Conservation (phyloP, 768 basidiomycete genomes). For the Rickenella mellea region DNA sequence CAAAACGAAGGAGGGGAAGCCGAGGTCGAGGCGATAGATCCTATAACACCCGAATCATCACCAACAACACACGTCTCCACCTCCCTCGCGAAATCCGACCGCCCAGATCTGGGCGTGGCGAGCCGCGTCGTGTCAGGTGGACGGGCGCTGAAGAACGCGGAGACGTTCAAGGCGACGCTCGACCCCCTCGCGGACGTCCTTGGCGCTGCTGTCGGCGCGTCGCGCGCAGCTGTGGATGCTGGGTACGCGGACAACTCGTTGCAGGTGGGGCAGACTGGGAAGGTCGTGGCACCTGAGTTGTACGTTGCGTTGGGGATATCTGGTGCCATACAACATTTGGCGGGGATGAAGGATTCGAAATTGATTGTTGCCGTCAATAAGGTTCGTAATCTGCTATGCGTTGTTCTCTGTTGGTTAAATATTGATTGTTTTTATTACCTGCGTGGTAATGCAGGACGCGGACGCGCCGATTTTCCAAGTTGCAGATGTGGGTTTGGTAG, state of each 20-base stretch:
- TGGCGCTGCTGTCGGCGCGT: slow-evolving; percentile 96
- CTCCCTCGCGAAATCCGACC: slow-evolving; percentile 78
- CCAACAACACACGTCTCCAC: slow-evolving; percentile 62
- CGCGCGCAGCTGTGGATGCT: slow-evolving; percentile 94
- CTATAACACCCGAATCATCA: slow-evolving; percentile 47
- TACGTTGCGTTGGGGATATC: slow-evolving; percentile 97
- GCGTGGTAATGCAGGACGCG: slow-evolving; percentile 51
- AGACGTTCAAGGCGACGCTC: slow-evolving; percentile 80
- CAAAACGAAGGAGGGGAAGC: slow-evolving; percentile 43
- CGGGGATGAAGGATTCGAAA: slow-evolving; percentile 99
- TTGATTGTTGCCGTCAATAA: slow-evolving; percentile 98
- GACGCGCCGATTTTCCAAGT: slow-evolving; percentile 99
- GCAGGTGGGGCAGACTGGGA: slow-evolving; percentile 99
- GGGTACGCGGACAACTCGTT: slow-evolving; percentile 97
- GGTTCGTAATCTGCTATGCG: slow-evolving; percentile 34
- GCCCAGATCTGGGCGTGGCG: slow-evolving; percentile 87
- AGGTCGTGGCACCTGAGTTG: slow-evolving; percentile 93
- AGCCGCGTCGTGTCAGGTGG: slow-evolving; percentile 90
- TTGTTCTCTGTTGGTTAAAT: background rate
- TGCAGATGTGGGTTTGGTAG: slow-evolving; percentile 90
- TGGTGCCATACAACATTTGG: slow-evolving; percentile 97
- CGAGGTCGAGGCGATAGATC: slow-evolving; percentile 50
- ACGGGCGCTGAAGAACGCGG: slow-evolving; percentile 86
- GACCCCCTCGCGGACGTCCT: slow-evolving; percentile 90
- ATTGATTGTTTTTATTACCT: background rate